Percentiles rank a stretch among this genome's conserved stretches.
These are phyloP conservation scores for Arachis stenosperma DNA, from an alignment of 306 rosid genomes.

Conservation along the genomic window DNA sequence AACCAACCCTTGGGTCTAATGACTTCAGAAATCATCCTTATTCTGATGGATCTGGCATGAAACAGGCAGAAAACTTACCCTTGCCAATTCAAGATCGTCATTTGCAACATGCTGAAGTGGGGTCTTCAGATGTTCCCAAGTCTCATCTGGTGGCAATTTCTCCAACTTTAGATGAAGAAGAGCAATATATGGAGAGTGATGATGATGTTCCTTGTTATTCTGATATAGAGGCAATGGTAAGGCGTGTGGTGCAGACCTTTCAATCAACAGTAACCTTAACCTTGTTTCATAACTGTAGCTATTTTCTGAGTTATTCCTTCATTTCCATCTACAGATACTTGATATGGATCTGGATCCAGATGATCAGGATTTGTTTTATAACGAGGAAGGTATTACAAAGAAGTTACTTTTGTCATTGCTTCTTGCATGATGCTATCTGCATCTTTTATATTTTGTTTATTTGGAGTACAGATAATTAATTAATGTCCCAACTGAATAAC, in stretches of 20 bases:
- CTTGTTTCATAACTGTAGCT: slow-evolving; percentile 20
- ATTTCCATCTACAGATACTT: slow-evolving; percentile 69
- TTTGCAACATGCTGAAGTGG: slow-evolving; percentile 48
- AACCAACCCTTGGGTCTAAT: slow-evolving; percentile 45
- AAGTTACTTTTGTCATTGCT: slow-evolving; percentile 8
- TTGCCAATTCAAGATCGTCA: slow-evolving; percentile 52
- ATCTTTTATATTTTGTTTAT: background rate
- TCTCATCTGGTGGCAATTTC: slow-evolving; percentile 49
- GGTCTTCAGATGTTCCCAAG: slow-evolving; percentile 42
- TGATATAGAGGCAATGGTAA: slow-evolving; percentile 96
- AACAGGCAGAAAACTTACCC: slow-evolving; percentile 47
- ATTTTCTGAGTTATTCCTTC: slow-evolving; percentile 10
- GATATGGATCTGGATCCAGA: slow-evolving; percentile 95
- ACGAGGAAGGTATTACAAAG: slow-evolving; percentile 73
- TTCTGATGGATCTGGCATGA: slow-evolving; percentile 47
- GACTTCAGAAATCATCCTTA: slow-evolving; percentile 49
- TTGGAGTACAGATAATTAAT: slow-evolving; percentile 27
- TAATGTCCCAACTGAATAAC: slow-evolving; percentile 2
- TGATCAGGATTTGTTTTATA: slow-evolving; percentile 59
- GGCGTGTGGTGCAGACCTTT: slow-evolving; percentile 24
- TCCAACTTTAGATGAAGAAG: slow-evolving; percentile 56
- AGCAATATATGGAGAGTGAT: slow-evolving; percentile 60
- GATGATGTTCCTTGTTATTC: slow-evolving; percentile 88
- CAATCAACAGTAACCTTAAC: slow-evolving; percentile 29
- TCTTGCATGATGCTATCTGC: slow-evolving; percentile 20